Percentiles rank a stretch among this genome's conserved stretches.
Evolutionary conservation across 148 eudicot species (phyloP).

Genomic region (Chenopodium suecicum): DNA sequence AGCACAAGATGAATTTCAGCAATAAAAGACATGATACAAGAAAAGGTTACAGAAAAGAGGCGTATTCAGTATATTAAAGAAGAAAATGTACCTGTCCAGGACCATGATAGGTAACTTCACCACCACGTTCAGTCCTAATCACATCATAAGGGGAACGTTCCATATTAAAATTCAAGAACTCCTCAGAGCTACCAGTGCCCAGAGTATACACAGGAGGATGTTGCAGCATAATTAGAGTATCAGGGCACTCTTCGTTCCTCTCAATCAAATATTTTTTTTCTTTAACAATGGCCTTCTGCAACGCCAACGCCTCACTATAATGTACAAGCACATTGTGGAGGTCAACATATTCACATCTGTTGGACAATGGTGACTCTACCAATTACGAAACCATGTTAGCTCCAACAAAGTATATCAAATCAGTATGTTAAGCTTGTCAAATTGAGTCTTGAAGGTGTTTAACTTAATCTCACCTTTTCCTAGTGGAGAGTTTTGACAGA

Average conservation of each 20-base stretch:
- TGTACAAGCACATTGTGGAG: conserved; percentile 67
- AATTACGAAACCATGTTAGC: background rate
- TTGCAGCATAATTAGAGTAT: conserved; percentile 71
- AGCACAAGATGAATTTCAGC: background rate
- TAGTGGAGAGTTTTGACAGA: background rate
- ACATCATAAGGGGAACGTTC: conserved; percentile 58
- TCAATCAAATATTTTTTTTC: conserved; percentile 58
- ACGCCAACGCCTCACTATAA: conserved; percentile 72
- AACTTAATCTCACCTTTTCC: conserved; percentile 25
- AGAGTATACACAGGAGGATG: conserved; percentile 91
- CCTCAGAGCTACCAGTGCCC: conserved; percentile 84
- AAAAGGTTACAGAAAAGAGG: background rate
- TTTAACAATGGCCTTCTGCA: conserved; percentile 73
- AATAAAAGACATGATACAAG: background rate
- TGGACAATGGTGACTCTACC: conserved; percentile 7
- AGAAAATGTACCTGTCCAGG: conserved; percentile 79
- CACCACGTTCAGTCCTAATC: conserved; percentile 85
- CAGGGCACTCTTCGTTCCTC: conserved; percentile 50
- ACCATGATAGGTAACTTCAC: conserved; percentile 99
- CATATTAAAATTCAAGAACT: conserved; percentile 59
- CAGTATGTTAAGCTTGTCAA: background rate
- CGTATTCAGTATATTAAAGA: background rate
- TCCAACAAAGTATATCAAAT: background rate
- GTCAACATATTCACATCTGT: conserved; percentile 71
- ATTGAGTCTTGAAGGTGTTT: background rate